Base-by-base conservation (phyloP, 176 grass and related monocot species). In the Secale cereale region DNA sequence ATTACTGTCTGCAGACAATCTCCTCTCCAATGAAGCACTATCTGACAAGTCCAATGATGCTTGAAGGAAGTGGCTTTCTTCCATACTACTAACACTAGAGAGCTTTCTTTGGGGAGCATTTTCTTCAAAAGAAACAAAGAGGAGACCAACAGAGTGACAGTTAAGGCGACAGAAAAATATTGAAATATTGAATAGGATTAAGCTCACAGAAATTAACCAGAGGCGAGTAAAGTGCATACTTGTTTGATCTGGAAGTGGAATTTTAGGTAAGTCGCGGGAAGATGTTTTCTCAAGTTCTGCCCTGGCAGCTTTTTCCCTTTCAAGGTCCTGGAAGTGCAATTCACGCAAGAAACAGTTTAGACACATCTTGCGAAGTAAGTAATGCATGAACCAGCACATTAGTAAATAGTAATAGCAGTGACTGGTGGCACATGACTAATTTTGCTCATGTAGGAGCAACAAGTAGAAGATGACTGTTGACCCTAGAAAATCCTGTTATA, bases 1-100 rank as follows among this genome's bases (percentile, higher is more conserved):
- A 74, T 91, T 97, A 88, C 81, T 90, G 56, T 99, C 97, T 32
- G 89, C 78, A 74, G 97, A 97, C 82, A 89, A 86, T 92, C 97
- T 94, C 80, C 92, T 92, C 85, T 99, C 97, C 70, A 91, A 82
- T 23, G 81, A 92, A 88, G 85, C 62, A 62, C 74, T 91, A 61
- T 97, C 97, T 23, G 94, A 94, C 23, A 89, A 90, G 76, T 99
- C 97, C 80, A 97, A 80, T 67, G 94, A 94, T 82, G 97, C 88
- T 84, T 97, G 97, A 88, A 97, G 91, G 85, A 99, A 94, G 89
- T 92, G 80, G 57, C 94, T 91, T 92, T 99, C 97, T 91, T 99
- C 97, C 68, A 94, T 75, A 69, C 92, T 92, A 77, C 76, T 88
- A 69, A 74, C 85, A 76, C 92, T 97, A 31, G 97, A 89, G 20